Percentiles rank a stretch among this genome's conserved stretches.
These are phyloP conservation scores for Saccharomyces paradoxus DNA, from an alignment of 805 yeast genomes.

Conservation along the genomic window DNA sequence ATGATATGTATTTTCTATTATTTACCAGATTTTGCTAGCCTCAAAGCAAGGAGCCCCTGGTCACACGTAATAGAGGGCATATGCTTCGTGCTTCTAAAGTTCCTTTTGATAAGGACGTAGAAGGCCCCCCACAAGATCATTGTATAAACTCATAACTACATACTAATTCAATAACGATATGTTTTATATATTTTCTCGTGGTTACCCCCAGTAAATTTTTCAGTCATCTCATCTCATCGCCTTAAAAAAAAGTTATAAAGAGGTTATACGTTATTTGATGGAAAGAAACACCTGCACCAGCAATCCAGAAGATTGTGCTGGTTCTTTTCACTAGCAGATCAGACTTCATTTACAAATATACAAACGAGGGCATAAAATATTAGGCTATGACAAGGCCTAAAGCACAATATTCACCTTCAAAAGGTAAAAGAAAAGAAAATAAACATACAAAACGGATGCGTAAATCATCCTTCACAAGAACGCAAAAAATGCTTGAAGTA, in stretches of 20 bases:
- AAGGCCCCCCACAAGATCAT: not conserved
- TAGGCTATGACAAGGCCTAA: not conserved
- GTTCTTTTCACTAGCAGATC: not conserved
- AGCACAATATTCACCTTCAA: not conserved
- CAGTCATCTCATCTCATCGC: not conserved
- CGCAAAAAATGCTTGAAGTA: conserved; percentile 23
- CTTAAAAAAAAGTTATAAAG: not conserved
- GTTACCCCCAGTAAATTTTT: not conserved
- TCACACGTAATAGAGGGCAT: not conserved
- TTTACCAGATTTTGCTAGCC: not conserved
- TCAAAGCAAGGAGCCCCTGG: not conserved
- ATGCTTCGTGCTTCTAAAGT: not conserved
- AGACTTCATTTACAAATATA: not conserved
- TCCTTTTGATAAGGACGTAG: not conserved
- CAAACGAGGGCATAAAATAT: not conserved
- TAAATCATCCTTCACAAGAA: conserved; percentile 27
- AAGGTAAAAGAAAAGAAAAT: not conserved
- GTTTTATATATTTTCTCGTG: not conserved
- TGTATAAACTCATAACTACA: not conserved
- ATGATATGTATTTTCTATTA: not conserved
- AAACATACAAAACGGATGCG: conserved; percentile 17
- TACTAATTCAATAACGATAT: not conserved
- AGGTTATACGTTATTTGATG: not conserved
- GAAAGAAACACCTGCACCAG: not conserved
- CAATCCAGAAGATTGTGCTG: not conserved